A percentile compares a stretch with the other conserved stretches of the same genome.
Evolutionary conservation across 2,329 filamentous ascomycete species (phyloP).

Genomic region (Aspergillus amoenus): DNA sequence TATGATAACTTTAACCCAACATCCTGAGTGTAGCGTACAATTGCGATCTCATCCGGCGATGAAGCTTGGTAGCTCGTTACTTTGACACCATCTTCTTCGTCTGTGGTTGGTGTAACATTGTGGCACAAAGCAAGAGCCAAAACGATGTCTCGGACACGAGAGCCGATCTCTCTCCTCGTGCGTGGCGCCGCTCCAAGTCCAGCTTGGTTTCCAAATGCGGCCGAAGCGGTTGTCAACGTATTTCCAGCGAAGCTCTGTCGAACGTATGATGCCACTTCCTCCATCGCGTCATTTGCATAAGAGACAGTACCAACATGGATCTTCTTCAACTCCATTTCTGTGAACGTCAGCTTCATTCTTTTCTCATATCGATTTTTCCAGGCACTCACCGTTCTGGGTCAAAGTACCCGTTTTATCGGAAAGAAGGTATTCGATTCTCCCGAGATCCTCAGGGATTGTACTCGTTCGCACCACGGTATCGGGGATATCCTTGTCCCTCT

Average conservation of each 20-base stretch:
- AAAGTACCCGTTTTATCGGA: constrained; percentile 98
- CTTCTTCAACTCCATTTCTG: constrained; percentile 97
- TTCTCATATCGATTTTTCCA: constrained; percentile 6
- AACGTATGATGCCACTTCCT: constrained; percentile 86
- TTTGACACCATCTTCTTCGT: constrained; percentile 74
- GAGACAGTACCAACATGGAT: constrained; percentile 97
- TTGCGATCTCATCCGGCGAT: constrained; percentile 96
- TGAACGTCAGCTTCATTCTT: constrained; percentile 21
- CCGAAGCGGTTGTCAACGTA: constrained; percentile 71
- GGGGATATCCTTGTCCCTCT: constrained; percentile 83
- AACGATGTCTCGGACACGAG: constrained; percentile 88
- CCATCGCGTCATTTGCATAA: constrained; percentile 98
- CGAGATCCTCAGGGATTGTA: constrained; percentile 94
- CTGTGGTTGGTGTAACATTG: constrained; percentile 90
- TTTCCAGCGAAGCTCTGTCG: constrained; percentile 72
- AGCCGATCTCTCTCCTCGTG: constrained; percentile 88
- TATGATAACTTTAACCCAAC: constrained; percentile 82
- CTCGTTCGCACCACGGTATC: constrained; percentile 93
- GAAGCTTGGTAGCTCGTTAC: constrained; percentile 92
- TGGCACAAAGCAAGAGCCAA: constrained; percentile 91
- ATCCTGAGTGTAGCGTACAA: constrained; percentile 91
- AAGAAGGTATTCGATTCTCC: constrained; percentile 90
- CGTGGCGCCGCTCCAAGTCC: constrained; percentile 65
- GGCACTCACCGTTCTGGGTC: constrained; percentile 72
- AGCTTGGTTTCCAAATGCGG: constrained; percentile 63